Base-by-base conservation (phyloP, 441 rosid genomes). In the Euphorbia celastroides region DNA sequence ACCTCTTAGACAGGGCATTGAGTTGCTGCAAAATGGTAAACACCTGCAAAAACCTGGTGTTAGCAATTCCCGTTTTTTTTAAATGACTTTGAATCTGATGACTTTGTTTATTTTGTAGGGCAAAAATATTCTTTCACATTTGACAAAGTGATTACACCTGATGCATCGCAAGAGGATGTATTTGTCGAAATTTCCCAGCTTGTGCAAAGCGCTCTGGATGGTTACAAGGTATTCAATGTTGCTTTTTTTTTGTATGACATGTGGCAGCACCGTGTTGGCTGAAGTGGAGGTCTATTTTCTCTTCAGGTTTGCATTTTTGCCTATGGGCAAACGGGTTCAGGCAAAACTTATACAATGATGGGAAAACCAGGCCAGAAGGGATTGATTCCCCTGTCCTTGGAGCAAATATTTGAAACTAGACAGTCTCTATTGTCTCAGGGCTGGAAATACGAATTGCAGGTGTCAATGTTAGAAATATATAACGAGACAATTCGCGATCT, bases 311-410 rank as follows among this genome's bases (percentile, higher is more conserved):
- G 98, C 78, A 94, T 94, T 58, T 94, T 94, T 84, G 99, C 99
- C 32, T 94, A 94, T 56, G 99, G 99, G 30, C 98, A 94, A 68
- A 94, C 99, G 6, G 99, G 99, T 57, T 92, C 99, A 1, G 98
- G 99, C 0, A 94, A 94, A 80, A 94, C 99, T 38, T 94, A 94
- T 71, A 94, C 99, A 14, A 94, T 94, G 99, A 87, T 94, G 98
- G 99, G 99, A 46, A 88, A 83, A 71, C 89, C 97, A 20, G 90
- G 87, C 63, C 70, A 79, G 70, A 89, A 88, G 75, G 99, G 99
- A 50, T 68, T 94, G 73, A 94, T 94, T 57, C 99, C 99, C 1
- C 89, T 96, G 63, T 89, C 96, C 19, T 75, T 94, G 19, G 98
- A 94, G 70, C 99, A 94, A 68, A 94, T 94, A 62, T 92, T 94